phyloP scores from a whole-genome alignment of 2,329 filamentous ascomycete genomes.

The Ascocoryne sarcoides region DNA sequence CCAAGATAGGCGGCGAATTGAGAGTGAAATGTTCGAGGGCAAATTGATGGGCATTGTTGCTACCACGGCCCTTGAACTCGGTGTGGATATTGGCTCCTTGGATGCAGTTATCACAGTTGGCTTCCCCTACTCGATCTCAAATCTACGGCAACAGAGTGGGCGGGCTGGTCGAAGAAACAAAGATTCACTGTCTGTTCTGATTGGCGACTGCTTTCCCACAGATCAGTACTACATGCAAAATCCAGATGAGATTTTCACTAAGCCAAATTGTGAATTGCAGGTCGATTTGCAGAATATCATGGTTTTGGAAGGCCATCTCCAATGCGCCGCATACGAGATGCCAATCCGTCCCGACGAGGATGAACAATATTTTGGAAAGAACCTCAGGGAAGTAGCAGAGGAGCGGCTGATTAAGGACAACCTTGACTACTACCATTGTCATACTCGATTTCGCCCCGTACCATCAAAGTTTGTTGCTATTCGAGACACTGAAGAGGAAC shows the following conservation, averaged over 20 bases:
- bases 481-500: slow-evolving; percentile 79
- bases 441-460: slow-evolving; percentile 76
- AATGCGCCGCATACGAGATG: slow-evolving; percentile 94
- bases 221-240: slow-evolving; percentile 98
- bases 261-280: slow-evolving; percentile 80
- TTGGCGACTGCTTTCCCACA: slow-evolving; percentile 81
- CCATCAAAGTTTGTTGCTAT: slow-evolving; percentile 81
- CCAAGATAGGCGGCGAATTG: slow-evolving; percentile 79
- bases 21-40: slow-evolving; percentile 94
- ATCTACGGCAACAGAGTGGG: slow-evolving; percentile 88
- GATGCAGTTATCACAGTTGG: slow-evolving; percentile 92
- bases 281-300: slow-evolving; percentile 90
- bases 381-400: slow-evolving; percentile 60
- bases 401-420: slow-evolving; percentile 67
- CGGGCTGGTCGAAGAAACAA: slow-evolving; percentile 86
- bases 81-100: slow-evolving; percentile 88
- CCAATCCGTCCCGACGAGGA: slow-evolving; percentile 77
- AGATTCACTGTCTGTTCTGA: slow-evolving; percentile 81
- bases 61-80: slow-evolving; percentile 85
- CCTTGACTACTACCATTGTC: slow-evolving; percentile 80
- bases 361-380: slow-evolving; percentile 66
- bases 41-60: slow-evolving; percentile 89
- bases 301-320: slow-evolving; percentile 84
- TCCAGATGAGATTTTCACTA: slow-evolving; percentile 85
- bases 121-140: slow-evolving; percentile 92